Evolutionary conservation across 2,329 filamentous ascomycete genomes (phyloP), one percentile per base, ranked within the genome.

Genomic region (Sporothrix humicola): DNA sequence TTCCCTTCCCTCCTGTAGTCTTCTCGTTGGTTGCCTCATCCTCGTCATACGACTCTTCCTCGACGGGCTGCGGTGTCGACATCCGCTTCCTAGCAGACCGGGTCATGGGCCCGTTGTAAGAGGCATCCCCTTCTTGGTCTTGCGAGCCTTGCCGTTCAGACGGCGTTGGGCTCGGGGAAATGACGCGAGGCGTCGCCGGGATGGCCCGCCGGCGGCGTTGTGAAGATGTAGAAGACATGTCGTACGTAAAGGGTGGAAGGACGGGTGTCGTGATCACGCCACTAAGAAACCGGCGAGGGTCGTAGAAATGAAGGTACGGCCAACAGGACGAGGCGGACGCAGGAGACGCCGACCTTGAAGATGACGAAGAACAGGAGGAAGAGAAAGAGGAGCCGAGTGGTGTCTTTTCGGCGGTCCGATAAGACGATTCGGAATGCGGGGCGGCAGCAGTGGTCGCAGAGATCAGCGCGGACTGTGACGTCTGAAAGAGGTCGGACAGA

Each of bases 141-240:
- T 63, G 15, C 31, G 37, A 26, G 7, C 20, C 87, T 80, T 91
- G 87, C 77, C 86, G 86, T 58, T 91, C 89, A 26, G 89, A 91
- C 1, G 90, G 90, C 1, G 92, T 91, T 56, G 95, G 94, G 72
- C 94, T 96, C 56, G 95, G 94, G 13, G 94, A 97, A 78, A 96
- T 97, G 77, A 98, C 93, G 79, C 94, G 91, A 79, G 94, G 94
- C 73, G 92, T 96, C 73, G 88, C 88, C 73, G 95, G 94, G 73
- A 96, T 85, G 77, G 85, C 84, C 71, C 82, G 81, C 73, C 84
- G 85, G 74, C 85, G 80, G 73, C 88, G 85, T 84, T 91, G 89
- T 79, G 48, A 66, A 17, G 72, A 15, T 26, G 74, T 61, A 17
- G 73, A 71, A 23, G 72, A 52, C 75, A 76, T 77, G 69, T 68